Base-by-base conservation (phyloP, 2,329 filamentous ascomycete genomes). In the Colletotrichum chlorophyti region DNA sequence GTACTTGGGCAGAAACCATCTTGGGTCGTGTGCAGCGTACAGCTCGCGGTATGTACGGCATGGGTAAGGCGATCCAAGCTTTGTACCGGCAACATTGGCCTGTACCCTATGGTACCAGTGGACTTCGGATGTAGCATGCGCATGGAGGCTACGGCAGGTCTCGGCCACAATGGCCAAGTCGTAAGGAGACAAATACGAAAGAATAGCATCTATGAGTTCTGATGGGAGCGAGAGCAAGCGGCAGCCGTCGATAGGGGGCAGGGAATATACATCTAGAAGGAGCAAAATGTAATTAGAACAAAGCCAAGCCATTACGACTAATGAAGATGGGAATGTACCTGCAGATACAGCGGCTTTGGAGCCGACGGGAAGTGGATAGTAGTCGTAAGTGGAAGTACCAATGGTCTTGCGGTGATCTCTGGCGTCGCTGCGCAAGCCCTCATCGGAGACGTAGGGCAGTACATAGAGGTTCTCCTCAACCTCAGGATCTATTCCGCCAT, bases 1-100 rank as follows among this genome's bases (percentile, higher is more conserved):
- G 69, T 91, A 80, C 48, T 84, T 86, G 0, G 91, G 81, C 1
- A 97, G 79, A 67, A 96, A 97, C 93, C 93, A 97, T 66, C 88
- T 86, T 0, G 89, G 88, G 63, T 95, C 83, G 69, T 95, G 90
- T 17, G 87, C 81, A 37, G 82, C 76, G 70, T 90, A 97, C 3
- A 97, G 83, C 23, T 89, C 82, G 55, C 84, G 85, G 73, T 88
- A 97, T 21, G 80, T 87, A 2, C 75, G 65, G 66, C 83, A 87
- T 6, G 88, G 87, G 6, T 79, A 80, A 0, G 87, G 79, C 1
- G 80, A 78, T 1, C 74, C 72, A 24, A 93, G 74, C 11, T 65
- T 62, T 51, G 78, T 68, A 29, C 83, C 74, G 0, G 89, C 88
- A 0, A 95, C 76, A 62, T 91, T 86, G 6, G 80, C 73, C 66